These are phyloP conservation scores for Globisporangium yorkense DNA, from an alignment of 352 stramenopile genomes.

Conservation along the genomic window DNA sequence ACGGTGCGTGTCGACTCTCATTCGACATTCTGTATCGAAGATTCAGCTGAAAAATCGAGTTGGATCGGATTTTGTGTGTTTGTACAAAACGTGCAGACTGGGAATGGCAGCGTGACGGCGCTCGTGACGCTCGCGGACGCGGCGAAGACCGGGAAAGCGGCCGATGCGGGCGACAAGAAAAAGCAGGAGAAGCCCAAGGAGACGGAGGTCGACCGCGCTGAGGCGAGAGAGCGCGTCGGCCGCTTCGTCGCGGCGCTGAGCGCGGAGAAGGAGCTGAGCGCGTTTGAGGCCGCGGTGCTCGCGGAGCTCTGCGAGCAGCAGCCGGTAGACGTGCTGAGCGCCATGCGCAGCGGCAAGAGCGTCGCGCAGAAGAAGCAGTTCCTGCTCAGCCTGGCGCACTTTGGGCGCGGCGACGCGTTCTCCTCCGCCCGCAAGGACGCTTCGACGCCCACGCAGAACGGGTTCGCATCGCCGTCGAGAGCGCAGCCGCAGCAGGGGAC, in stretches of 20 bases:
- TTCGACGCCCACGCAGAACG: not conserved
- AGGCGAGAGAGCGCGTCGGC: conserved; percentile 16
- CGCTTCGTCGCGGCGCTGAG: conserved; percentile 31
- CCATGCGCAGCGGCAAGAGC: conserved; percentile 22
- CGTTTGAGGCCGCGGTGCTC: conserved; percentile 42
- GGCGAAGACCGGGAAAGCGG: not conserved
- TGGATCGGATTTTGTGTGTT: not conserved
- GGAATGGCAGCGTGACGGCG: conserved; percentile 16
- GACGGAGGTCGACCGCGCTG: not conserved
- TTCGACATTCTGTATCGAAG: too few species aligned
- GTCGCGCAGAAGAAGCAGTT: conserved; percentile 47
- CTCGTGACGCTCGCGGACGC: conserved; percentile 7
- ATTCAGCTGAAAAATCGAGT: not conserved
- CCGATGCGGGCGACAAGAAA: not conserved
- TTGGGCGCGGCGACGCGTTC: not conserved
- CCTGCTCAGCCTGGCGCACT: conserved; percentile 24
- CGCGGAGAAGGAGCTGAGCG: conserved; percentile 32
- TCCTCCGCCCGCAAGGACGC: not conserved
- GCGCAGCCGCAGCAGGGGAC: not conserved
- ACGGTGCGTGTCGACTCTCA: conserved; percentile 1
- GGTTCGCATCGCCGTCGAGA: not conserved
- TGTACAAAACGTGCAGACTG: not conserved
- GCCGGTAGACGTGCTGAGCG: conserved; percentile 22
- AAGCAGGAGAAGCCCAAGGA: not conserved
- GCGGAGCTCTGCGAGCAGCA: conserved; percentile 39